Base-by-base conservation (phyloP, 495 filamentous ascomycete species). In the Barbatosphaeria neglecta region DNA sequence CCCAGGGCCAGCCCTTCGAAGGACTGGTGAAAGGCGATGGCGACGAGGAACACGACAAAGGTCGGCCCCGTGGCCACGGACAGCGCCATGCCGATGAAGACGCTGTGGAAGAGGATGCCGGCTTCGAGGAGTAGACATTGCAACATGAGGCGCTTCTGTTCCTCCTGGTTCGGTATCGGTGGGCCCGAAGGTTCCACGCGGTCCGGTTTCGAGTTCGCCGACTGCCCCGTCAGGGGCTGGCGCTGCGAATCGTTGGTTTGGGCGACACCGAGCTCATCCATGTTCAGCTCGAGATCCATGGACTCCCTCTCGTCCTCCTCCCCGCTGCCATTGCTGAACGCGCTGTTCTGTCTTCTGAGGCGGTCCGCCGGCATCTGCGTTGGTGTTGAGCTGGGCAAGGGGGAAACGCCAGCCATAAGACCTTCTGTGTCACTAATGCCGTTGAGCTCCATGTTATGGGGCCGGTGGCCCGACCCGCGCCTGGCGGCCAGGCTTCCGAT, bases 31-130 rank as follows among this genome's bases (percentile, higher is more conserved):
- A 93, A 89, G 42, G 75, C 74, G 43, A 93, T 90, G 18, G 87
- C 87, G 31, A 87, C 70, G 0, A 93, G 72, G 50, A 93, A 84
- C 8, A 90, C 83, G 40, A 82, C 69, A 56, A 93, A 93, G 0
- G 80, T 74, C 6, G 83, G 80, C 0, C 85, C 86, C 0, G 81
- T 83, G 6, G 87, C 81, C 8, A 90, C 86, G n/a, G 81, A 86
- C 25, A 93, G 66, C 3, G 87, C 85, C 84, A 93, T 90, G 37
- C 86, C 86, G 54, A 93, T 93, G 56, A 93, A 93, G 33, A 93
- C 75, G 52, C 80, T 84, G 65, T 93, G 87, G 55, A 90, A 90
- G 3, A 93, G 69, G 52, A 93, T 90, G 16, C 87, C 87, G 6
- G 85, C 83, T 62, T 93, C 87, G 22, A 93, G 73, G 8, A 93